Evolutionary conservation across 2,329 filamentous ascomycete genomes (phyloP).

Genomic region (Diaporthe ampelina): DNA sequence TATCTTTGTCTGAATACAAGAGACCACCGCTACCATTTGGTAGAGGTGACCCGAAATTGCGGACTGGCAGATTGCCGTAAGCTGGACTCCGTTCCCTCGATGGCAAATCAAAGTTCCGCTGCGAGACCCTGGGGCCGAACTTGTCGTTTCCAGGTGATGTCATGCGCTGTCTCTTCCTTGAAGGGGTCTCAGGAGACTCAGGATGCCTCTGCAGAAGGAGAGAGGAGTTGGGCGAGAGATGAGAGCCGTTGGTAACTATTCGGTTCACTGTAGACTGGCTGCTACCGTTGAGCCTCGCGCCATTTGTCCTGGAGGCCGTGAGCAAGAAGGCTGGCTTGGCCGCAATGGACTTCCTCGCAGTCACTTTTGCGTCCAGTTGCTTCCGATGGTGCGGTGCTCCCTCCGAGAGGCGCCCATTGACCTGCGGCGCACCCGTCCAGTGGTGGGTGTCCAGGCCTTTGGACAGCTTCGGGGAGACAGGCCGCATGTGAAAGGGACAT

Average conservation of each 20-base stretch:
- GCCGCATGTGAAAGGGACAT: slow-evolving; percentile 32
- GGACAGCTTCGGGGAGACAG: slow-evolving; percentile 30
- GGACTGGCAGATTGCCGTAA: not conserved
- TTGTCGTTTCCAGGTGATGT: slow-evolving; percentile 32
- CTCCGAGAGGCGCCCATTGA: slow-evolving; percentile 22
- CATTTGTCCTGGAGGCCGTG: slow-evolving; percentile 11
- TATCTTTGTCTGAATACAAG: slow-evolving; percentile 16
- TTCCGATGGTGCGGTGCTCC: slow-evolving; percentile 22
- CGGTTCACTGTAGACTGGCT: slow-evolving; percentile 11
- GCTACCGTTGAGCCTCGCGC: slow-evolving; percentile 13
- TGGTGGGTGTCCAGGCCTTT: slow-evolving; percentile 5
- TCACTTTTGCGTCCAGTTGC: slow-evolving; percentile 37
- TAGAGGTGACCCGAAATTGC: slow-evolving; percentile 12
- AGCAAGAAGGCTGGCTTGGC: slow-evolving; percentile 30
- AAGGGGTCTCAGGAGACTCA: slow-evolving; percentile 24
- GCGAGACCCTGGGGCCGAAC: slow-evolving; percentile 13
- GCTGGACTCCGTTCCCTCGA: slow-evolving; percentile 16
- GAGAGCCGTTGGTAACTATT: slow-evolving; percentile 17
- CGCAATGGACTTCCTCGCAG: slow-evolving; percentile 39
- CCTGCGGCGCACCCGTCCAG: slow-evolving; percentile 11
- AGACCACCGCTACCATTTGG: slow-evolving; percentile 16
- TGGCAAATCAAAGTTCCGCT: slow-evolving; percentile 25
- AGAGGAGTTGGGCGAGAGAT: slow-evolving; percentile 1
- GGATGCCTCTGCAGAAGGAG: slow-evolving; percentile 18
- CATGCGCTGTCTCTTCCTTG: slow-evolving; percentile 38